Conservation (phyloP, 768 basidiomycete genomes). For the Mycena belliarum region DNA sequence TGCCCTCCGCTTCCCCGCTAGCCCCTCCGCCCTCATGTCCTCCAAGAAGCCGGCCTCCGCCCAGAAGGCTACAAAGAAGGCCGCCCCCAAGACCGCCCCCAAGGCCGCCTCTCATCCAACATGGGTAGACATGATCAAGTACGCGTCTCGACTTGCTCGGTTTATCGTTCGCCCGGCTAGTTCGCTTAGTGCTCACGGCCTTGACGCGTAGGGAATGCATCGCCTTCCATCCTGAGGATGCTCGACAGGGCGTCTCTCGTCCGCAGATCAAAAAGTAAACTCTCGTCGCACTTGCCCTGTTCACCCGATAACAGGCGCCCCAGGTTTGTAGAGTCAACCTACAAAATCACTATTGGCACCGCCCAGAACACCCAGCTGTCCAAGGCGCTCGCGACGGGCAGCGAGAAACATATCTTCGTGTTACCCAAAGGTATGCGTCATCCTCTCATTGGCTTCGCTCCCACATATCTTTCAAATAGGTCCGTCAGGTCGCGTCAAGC, state of each 20-base stretch:
- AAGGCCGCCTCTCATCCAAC: constrained; percentile 49
- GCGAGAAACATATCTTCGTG: constrained; percentile 79
- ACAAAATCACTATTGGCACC: constrained; percentile 77
- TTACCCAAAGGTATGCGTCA: constrained; percentile 76
- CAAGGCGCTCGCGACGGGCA: constrained; percentile 78
- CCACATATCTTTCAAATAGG: constrained; percentile 38
- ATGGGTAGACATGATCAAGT: constrained; percentile 83
- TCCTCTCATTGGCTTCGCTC: not conserved
- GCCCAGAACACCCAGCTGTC: constrained; percentile 79
- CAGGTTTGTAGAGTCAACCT: constrained; percentile 83
- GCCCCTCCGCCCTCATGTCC: not conserved
- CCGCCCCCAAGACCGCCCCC: constrained; percentile 36
- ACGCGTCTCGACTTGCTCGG: too few species aligned
- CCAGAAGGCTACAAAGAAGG: constrained; percentile 29
- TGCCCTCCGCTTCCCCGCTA: not conserved
- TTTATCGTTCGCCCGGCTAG: not conserved
- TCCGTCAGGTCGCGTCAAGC: constrained; percentile 73
- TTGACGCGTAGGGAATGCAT: constrained; percentile 73
- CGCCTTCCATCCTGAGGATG: constrained; percentile 67
- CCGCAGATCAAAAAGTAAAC: constrained; percentile 92
- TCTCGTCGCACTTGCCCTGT: not conserved
- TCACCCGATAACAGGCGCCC: constrained; percentile 17
- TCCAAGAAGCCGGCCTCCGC: constrained; percentile 1
- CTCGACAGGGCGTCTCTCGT: constrained; percentile 83
- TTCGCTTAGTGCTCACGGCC: constrained; percentile 10